A percentile compares a stretch with the other conserved stretches of the same genome.
Evolutionary conservation across 371 early-diverging fungal genomes (phyloP).

Genomic region (Parasitella parasitica): DNA sequence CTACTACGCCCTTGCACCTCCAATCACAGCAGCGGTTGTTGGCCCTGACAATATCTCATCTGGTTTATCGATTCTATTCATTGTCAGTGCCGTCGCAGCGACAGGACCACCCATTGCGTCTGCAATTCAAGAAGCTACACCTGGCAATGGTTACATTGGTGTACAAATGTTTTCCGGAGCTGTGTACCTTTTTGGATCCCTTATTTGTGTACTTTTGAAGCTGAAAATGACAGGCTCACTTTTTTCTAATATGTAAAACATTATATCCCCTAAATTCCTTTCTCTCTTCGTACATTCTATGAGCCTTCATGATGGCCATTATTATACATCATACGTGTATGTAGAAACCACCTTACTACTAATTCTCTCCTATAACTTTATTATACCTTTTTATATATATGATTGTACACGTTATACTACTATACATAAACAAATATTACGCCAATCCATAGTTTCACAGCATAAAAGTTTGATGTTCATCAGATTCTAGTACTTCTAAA

Average conservation of each 20-base stretch:
- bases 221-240: slow-evolving; percentile 23
- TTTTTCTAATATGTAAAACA: slow-evolving; percentile 22
- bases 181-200: slow-evolving; percentile 32
- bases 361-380: neutral
- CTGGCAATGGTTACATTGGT: slow-evolving; percentile 31
- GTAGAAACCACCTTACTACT: neutral
- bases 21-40: slow-evolving; percentile 55
- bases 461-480: neutral
- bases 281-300: neutral
- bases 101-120: slow-evolving; percentile 35
- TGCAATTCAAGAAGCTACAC: slow-evolving; percentile 31
- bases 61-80: slow-evolving; percentile 56
- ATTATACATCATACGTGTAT: no score
- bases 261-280: neutral
- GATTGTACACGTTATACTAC: neutral
- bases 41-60: slow-evolving; percentile 52
- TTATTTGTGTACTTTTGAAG: slow-evolving; percentile 22
- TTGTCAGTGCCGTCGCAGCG: slow-evolving; percentile 39
- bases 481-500: neutral
- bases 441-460: slow-evolving; percentile 1
- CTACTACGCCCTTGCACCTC: slow-evolving; percentile 47
- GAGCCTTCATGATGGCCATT: neutral
- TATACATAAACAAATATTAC: neutral
- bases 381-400: neutral
- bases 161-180: slow-evolving; percentile 44